Base-by-base conservation (phyloP, 2,329 filamentous ascomycete genomes). In the Beauveria brongniartii region DNA sequence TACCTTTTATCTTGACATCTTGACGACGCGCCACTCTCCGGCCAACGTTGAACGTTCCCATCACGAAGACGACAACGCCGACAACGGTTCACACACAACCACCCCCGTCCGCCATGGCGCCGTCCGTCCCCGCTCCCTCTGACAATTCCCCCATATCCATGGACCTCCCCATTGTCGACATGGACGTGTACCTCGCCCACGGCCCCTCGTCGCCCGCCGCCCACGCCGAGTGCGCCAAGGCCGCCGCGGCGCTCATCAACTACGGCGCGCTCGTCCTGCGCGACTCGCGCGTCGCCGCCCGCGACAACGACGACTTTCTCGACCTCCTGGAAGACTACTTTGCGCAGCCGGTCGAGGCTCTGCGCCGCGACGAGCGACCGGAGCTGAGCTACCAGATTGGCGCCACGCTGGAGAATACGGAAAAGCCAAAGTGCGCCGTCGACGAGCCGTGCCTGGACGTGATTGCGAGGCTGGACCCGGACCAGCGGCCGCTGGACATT, bases 251-350 rank as follows among this genome's bases (percentile, higher is more conserved):
- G 37, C 79, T 86, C 61, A 81, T 85, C 69, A 79, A 79, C 18
- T 85, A 83, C 70, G 83, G 83, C 62, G 83, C 83, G 9, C 77
- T 86, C 22, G 75, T 86, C 26, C 76, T 85, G 51, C 83, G 83
- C 73, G 83, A 85, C 73, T 80, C 79, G 56, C 82, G 83, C 64
- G 82, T 84, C 14, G 75, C 80, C 20, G 80, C 82, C 66, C 66
- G 72, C 2, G 80, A 83, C 71, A 86, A 86, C 73, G 73, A 73
- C 28, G 72, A 74, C 59, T 86, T 86, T 66, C 79, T 86, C 61
- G 82, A 86, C 70, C 75, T 86, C 43, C 78, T 85, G n/a, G 83
- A 86, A 71, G 82, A 85, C 74, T 86, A 86, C 75, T 86, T 86
- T 67, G 82, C 81, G 40, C 83, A 85, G 70, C 79, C 82, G 18